Base-by-base conservation (phyloP, 2,329 filamentous ascomycete species). In the Fulvia fulva region DNA sequence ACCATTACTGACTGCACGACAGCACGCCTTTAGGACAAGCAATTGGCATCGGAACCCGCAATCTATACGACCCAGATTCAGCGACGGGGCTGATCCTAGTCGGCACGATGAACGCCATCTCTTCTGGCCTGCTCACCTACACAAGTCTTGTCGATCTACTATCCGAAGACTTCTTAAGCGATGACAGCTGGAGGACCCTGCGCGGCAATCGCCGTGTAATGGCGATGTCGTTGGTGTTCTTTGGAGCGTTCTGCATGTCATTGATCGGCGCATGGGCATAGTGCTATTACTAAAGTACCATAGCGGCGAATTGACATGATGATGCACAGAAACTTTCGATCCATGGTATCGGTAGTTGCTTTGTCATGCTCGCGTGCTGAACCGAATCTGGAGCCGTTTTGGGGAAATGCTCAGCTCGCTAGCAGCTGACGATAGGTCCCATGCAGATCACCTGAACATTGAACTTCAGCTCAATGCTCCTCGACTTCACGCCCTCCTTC, bases 261-360 rank as follows among this genome's bases (percentile, higher is more conserved):
- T 73, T 87, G 57, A 84, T 87, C 5, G 85, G 85, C 6, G 84
- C 83, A 49, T 87, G 83, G 80, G 84, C 84, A 64, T 78, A 70
- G 52, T 12, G 34, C 14, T 1, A 9, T 16, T 6, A 37, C 32
- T 14, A 37, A 16, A 37, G 14, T n/a, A 5, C 12, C 5, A 37
- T 37, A 41, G 37, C 37, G 14, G 19, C 37, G 37, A 41, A 41
- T 16, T 7, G 12, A n/a, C 34, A 41, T 12, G 6, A 41, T 16
- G 34, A n/a, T 41, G 34, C 37, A 41, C 16, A 41, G 37, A n/a
- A 41, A 19, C 5, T 41, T 19, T 5, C 37, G n/a, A n/a, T 8
- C 37, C 14, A 41, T 19, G 14, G 14, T 6, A 19, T 41, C 37
- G 37, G 16, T 41, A 41, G 37, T n/a, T n/a, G 37, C 37, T 41